Evolutionary conservation across 306 rosid species (phyloP), one percentile per base, ranked within the genome.

Genomic region (Canavalia gladiata): DNA sequence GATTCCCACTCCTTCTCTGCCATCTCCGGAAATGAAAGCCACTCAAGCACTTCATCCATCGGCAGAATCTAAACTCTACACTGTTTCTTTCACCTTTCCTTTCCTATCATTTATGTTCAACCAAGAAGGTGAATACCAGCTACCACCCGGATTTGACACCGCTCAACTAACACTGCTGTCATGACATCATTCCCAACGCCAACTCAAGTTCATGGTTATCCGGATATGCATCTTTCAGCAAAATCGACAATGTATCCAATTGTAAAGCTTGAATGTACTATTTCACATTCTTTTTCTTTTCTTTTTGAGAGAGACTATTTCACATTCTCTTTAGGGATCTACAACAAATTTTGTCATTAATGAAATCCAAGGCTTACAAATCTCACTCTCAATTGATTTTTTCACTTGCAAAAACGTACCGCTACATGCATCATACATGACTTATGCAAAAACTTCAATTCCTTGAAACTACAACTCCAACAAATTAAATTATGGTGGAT

Each of bases 11-110:
- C 79, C n/a, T 6, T 51, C 4, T 78, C 86, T 45, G 82, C 79
- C 68, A 66, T 39, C 8, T 87, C 88, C 1, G 90, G 81, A 76
- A 82, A 71, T 18, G 93, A 85, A 49, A 86, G 83, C 84, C 88
- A 28, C 50, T 85, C 93, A n/a, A 89, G 93, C 88, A 78, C 89
- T 64, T 75, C 90, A 66, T 86, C 93, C 7, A 4, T 7, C 25
- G 81, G 73, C 12, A 80, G 75, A 76, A 0, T 58, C 7, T 86
- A 42, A 80, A 18, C 43, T 64, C 8, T 60, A 58, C 68, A 51
- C 35, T 7, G 1, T 28, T 59, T 47, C 42, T 47, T 71, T 11
- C 7, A 58, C 11, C 68, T 62, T 71, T 72, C 29, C n/a, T 37
- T 34, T 33, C 51, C 46, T 55, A 43, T 18, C 31, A 79, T 4